phyloP scores from a whole-genome alignment of 164 flowering plant genomes.

The Liriodendron chinense region DNA sequence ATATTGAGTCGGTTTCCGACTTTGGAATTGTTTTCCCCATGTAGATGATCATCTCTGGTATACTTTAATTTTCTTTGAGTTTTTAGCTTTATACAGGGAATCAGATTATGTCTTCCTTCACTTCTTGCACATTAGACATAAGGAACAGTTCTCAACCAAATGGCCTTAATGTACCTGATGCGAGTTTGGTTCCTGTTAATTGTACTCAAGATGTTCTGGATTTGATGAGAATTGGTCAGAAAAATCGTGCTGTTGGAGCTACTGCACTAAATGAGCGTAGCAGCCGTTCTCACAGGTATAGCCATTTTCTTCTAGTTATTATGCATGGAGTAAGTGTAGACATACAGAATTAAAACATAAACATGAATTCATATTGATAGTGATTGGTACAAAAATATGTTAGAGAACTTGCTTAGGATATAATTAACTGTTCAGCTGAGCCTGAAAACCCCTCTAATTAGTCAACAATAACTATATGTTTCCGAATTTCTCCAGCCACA shows the following conservation, averaged over 20 bases:
- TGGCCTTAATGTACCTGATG: slow-evolving; percentile 93
- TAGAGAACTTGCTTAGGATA: not conserved
- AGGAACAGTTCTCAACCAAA: slow-evolving; percentile 68
- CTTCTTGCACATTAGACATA: slow-evolving; percentile 64
- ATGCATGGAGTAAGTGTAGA: not conserved
- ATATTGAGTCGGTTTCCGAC: not conserved
- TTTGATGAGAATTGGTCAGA: slow-evolving; percentile 73
- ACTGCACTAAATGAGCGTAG: slow-evolving; percentile 90
- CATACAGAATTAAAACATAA: not conserved
- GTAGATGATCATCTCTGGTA: not conserved
- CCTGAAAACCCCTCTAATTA: not conserved
- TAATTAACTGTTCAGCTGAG: not conserved
- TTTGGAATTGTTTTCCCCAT: not conserved
- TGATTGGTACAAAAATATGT: not conserved
- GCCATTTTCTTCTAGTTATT: not conserved
- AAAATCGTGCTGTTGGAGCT: slow-evolving; percentile 89
- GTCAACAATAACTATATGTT: not conserved
- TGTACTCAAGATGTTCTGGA: slow-evolving; percentile 76
- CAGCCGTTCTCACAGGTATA: slow-evolving; percentile 91
- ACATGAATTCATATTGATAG: not conserved
- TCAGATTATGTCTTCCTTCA: slow-evolving; percentile 32
- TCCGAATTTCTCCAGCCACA: not conserved
- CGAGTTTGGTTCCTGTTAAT: slow-evolving; percentile 63
- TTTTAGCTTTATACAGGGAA: not conserved
- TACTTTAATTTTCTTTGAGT: not conserved